These are phyloP conservation scores for Venturia oleaginea DNA, from an alignment of 2,329 filamentous ascomycete genomes.

Conservation along the genomic window DNA sequence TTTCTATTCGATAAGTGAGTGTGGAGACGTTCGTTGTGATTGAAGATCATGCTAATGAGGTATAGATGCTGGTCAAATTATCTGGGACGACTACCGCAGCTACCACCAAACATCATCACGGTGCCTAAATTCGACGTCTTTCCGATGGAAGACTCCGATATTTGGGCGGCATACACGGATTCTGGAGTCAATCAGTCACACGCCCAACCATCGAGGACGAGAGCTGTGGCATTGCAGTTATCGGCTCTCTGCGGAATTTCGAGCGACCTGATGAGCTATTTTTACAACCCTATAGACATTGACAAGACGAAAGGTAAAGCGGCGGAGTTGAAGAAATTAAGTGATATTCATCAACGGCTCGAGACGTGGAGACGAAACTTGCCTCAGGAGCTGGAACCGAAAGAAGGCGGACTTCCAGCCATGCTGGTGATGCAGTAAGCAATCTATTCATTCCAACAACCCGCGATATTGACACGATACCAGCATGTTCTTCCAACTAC, in stretches of 20 bases:
- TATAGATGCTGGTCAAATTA: constrained; percentile 88
- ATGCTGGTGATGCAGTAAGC: constrained; percentile 81
- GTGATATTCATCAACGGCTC: constrained; percentile 79
- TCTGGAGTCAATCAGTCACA: constrained; percentile 62
- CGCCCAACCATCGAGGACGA: constrained; percentile 72
- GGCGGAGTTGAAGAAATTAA: constrained; percentile 81
- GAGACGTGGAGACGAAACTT: constrained; percentile 82
- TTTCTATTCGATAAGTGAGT: constrained; percentile 87
- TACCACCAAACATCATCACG: constrained; percentile 70
- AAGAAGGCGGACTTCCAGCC: constrained; percentile 79
- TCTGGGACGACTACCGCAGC: constrained; percentile 78
- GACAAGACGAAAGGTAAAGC: constrained; percentile 62
- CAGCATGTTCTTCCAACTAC: constrained; percentile 95
- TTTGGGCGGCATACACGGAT: constrained; percentile 86
- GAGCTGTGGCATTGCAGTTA: constrained; percentile 73
- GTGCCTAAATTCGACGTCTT: constrained; percentile 88
- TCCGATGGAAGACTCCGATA: constrained; percentile 73
- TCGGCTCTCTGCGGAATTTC: constrained; percentile 85
- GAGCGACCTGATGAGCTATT: constrained; percentile 77
- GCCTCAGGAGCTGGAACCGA: constrained; percentile 79
- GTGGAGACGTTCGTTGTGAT: neutral
- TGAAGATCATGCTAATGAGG: neutral
- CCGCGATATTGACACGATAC: neutral
- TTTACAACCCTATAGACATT: constrained; percentile 70
- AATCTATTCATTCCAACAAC: neutral